Conservation (phyloP, 176 grass and related monocot species). For the Eragrostis nindensis region DNA sequence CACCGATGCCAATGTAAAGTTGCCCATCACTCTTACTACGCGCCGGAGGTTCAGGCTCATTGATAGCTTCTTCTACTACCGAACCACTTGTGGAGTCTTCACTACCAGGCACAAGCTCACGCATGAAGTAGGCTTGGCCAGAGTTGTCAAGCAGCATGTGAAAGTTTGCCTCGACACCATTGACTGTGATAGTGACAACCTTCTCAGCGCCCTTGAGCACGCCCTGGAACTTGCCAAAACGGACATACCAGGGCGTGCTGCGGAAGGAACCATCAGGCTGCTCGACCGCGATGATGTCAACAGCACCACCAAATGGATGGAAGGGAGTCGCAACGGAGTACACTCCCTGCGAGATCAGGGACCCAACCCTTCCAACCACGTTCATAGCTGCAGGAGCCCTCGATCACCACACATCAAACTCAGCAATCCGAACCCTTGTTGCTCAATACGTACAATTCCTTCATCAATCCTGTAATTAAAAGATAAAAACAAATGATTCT, state of each 20-base stretch:
- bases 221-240: slow-evolving; percentile 98
- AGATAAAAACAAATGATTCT: neutral
- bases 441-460: slow-evolving; percentile 14
- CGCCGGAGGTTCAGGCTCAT: slow-evolving; percentile 34
- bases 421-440: neutral
- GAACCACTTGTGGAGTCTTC: slow-evolving; percentile 39
- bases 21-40: slow-evolving; percentile 62
- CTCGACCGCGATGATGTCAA: slow-evolving; percentile 91
- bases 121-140: slow-evolving; percentile 96
- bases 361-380: slow-evolving; percentile 86
- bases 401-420: slow-evolving; percentile 34
- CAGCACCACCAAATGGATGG: slow-evolving; percentile 93
- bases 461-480: slow-evolving; percentile 46
- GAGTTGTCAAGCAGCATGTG: slow-evolving; percentile 97
- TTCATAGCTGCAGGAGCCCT: slow-evolving; percentile 60
- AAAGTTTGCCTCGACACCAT: slow-evolving; percentile 80
- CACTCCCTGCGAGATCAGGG: slow-evolving; percentile 91
- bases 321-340: slow-evolving; percentile 97
- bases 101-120: slow-evolving; percentile 71
- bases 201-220: slow-evolving; percentile 95
- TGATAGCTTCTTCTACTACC: slow-evolving; percentile 37
- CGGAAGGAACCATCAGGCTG: slow-evolving; percentile 95
- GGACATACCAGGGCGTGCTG: slow-evolving; percentile 98
- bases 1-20: slow-evolving; percentile 43
- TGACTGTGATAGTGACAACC: slow-evolving; percentile 87